Evolutionary conservation across 768 basidiomycete species (phyloP).

Genomic region (Pisolithus marmoratus): DNA sequence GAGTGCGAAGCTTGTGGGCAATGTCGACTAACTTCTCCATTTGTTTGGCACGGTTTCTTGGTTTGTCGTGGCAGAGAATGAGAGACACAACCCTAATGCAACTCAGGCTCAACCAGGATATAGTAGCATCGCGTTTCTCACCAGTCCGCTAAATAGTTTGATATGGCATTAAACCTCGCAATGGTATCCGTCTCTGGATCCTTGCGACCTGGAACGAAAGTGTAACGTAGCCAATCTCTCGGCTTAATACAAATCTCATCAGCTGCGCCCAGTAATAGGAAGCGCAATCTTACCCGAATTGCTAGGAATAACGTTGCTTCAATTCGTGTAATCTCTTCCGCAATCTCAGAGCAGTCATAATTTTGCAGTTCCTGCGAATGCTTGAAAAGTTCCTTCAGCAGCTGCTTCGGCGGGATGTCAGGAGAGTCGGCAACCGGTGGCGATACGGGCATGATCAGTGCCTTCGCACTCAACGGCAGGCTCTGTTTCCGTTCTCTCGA

Average conservation of each 20-base stretch:
- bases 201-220: constrained; percentile 62
- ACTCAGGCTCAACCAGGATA: constrained; percentile 1
- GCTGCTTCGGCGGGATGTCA: constrained; percentile 47
- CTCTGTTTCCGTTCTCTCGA: constrained; percentile 65
- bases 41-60: constrained; percentile 67
- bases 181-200: constrained; percentile 64
- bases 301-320: constrained; percentile 64
- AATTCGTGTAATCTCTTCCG: constrained; percentile 79
- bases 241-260: constrained; percentile 44
- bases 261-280: neutral
- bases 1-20: constrained; percentile 67
- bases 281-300: constrained; percentile 56
- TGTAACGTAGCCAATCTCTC: constrained; percentile 81
- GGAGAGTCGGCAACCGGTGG: constrained; percentile 24
- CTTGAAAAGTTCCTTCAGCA: constrained; percentile 57
- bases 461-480: constrained; percentile 48
- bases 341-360: constrained; percentile 61
- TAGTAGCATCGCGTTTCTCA: constrained; percentile 25
- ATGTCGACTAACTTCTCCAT: constrained; percentile 89
- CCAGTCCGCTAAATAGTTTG: constrained; percentile 85
- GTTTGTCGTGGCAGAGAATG: constrained; percentile 81
- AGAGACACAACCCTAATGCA: constrained; percentile 79
- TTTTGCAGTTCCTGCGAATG: constrained; percentile 52
- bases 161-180: constrained; percentile 63
- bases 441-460: constrained; percentile 34